A percentile compares a stretch with the other conserved stretches of the same genome.
phyloP scores from a whole-genome alignment of 177 flowering plant species.

The Vitis hybrid region DNA sequence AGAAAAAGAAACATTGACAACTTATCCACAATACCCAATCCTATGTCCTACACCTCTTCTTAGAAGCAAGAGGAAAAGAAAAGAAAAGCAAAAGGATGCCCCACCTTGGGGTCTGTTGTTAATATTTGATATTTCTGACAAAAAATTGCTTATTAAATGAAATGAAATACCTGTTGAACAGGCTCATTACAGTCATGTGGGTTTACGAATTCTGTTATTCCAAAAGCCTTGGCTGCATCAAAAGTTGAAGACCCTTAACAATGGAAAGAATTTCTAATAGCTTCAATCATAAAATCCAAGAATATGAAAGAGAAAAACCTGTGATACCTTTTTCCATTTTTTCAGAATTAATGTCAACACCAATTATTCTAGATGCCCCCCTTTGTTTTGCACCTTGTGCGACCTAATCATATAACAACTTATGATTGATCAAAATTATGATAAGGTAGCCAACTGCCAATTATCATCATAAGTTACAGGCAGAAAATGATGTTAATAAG shows the following conservation, averaged over 20 bases:
- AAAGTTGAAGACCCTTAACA: neutral
- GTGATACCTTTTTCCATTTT: slow-evolving; percentile 70
- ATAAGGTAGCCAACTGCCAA: neutral
- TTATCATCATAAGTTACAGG: neutral
- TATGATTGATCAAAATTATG: neutral
- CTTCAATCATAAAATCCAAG: neutral
- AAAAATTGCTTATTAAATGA: neutral
- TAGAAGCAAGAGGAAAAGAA: no score
- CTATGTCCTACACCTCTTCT: no score
- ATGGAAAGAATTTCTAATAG: neutral
- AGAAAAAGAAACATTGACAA: no score
- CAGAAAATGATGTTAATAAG: neutral
- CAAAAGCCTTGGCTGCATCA: slow-evolving; percentile 83
- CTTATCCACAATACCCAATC: no score
- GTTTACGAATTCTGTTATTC: slow-evolving; percentile 79
- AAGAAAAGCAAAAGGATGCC: no score
- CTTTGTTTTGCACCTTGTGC: slow-evolving; percentile 89
- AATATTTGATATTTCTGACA: neutral
- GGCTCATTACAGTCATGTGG: slow-evolving; percentile 78
- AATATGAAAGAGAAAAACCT: neutral
- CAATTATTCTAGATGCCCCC: slow-evolving; percentile 84
- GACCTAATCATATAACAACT: slow-evolving; percentile 43
- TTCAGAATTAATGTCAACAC: slow-evolving; percentile 81
- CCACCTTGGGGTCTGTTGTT: no score
- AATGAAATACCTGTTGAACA: slow-evolving; percentile 65